Evolutionary conservation across 2,329 filamentous ascomycete species (phyloP).

Genomic region (Colletotrichum shisoi): DNA sequence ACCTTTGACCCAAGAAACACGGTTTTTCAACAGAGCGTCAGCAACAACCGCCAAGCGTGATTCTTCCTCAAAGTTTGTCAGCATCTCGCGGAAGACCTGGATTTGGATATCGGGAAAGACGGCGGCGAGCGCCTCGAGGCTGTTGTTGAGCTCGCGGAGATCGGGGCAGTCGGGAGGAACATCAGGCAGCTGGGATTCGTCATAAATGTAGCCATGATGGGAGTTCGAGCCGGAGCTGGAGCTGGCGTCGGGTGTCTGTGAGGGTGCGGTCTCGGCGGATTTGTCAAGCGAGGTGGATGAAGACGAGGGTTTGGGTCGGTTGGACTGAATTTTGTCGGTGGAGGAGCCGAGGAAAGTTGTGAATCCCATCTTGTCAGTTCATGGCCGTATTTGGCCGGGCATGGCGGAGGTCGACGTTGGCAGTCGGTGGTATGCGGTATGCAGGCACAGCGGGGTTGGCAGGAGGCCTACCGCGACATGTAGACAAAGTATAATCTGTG

Average conservation of each 20-base stretch:
- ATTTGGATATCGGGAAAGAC: slow-evolving; percentile 83
- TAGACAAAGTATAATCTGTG: background rate
- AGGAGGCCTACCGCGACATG: slow-evolving; percentile 11
- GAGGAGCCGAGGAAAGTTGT: slow-evolving; percentile 40
- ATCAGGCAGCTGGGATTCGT: slow-evolving; percentile 62
- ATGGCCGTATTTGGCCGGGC: slow-evolving; percentile 27
- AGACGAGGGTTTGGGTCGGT: slow-evolving; percentile 16
- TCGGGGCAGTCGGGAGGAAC: slow-evolving; percentile 64
- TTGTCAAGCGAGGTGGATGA: slow-evolving; percentile 23
- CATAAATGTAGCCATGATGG: slow-evolving; percentile 59
- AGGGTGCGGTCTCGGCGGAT: background rate
- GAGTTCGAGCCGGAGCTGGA: slow-evolving; percentile 45
- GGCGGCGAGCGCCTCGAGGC: slow-evolving; percentile 72
- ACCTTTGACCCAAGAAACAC: slow-evolving; percentile 73
- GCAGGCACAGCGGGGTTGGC: slow-evolving; percentile 6
- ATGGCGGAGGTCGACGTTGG: slow-evolving; percentile 23
- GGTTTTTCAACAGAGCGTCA: slow-evolving; percentile 77
- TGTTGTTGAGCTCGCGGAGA: slow-evolving; percentile 73
- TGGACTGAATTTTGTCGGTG: slow-evolving; percentile 27
- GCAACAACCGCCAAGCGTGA: slow-evolving; percentile 80
- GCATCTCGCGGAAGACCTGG: slow-evolving; percentile 84
- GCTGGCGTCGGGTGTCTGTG: slow-evolving; percentile 39
- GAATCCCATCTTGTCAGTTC: slow-evolving; percentile 38
- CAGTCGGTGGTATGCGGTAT: background rate
- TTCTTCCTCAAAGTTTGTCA: slow-evolving; percentile 76